These are phyloP conservation scores for Entomortierella lignicola DNA, from an alignment of 192 early-diverging fungal genomes.

Conservation along the genomic window DNA sequence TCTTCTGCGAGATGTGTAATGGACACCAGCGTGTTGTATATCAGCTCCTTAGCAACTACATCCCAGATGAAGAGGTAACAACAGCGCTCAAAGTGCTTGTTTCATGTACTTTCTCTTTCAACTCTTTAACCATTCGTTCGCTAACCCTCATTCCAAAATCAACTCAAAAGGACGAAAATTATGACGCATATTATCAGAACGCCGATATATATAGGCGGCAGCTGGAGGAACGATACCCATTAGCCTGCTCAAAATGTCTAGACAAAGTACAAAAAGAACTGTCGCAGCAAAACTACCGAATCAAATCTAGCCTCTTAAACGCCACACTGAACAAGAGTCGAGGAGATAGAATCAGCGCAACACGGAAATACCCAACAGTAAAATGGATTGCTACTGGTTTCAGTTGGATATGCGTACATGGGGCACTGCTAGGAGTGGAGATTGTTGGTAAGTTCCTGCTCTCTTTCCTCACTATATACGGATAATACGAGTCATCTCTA, in stretches of 20 bases:
- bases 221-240: constrained; percentile 42
- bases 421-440: constrained; percentile 2
- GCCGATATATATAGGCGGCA: constrained; percentile 33
- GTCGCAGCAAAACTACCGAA: constrained; percentile 23
- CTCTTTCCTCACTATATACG: neutral
- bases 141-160: neutral
- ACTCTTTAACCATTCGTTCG: neutral
- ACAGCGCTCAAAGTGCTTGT: neutral
- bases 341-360: constrained; percentile 22
- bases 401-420: constrained; percentile 12
- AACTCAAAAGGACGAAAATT: constrained; percentile 31
- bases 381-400: constrained; percentile 23
- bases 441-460: constrained; percentile 10
- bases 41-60: constrained; percentile 49
- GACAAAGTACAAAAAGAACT: constrained; percentile 40
- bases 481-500: neutral
- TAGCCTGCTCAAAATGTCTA: constrained; percentile 27
- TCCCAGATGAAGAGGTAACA: constrained; percentile 47
- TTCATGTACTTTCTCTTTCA: neutral
- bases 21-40: constrained; percentile 42
- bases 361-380: constrained; percentile 18
- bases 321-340: constrained; percentile 35
- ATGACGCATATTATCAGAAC: constrained; percentile 24
- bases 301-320: constrained; percentile 38
- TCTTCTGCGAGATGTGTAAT: constrained; percentile 50